Evolutionary conservation across 805 yeast genomes (phyloP), one percentile per base, ranked within the genome.

Genomic region (Helenozyma rhizophorensis): DNA sequence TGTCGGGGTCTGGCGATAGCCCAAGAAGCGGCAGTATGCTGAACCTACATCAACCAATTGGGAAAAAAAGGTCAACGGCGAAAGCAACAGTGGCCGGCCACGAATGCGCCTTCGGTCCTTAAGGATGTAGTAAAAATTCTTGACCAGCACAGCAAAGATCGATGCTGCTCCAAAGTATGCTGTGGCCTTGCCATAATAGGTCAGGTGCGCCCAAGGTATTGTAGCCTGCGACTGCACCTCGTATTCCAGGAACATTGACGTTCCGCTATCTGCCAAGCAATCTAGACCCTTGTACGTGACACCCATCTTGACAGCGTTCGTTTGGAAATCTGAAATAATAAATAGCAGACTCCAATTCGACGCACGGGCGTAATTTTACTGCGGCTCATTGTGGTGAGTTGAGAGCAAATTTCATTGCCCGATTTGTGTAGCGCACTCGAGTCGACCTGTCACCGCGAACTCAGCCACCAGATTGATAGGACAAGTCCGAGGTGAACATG

Each of bases 131-230:
- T 56, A 57, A 10, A 51, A 19, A 38, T 61, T 40, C 39, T 70
- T 70, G 4, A 68, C 2, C 4, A 55, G 34, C 1, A 64, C 62
- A 2, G 61, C 35, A 19, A 53, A 51, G 7, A 69, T 46, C 5
- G 63, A 45, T 2, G 62, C 72, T 8, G 51, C 60, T 4, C 67
- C 65, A 39, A 60, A 63, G 39, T 70, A 71, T 1, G 62, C 40
- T 11, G 70, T 56, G 33, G 59, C 60, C 21, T 56, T 52, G 2
- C 65, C 74, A 41, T 64, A 71, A 1, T 28, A 16, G 1, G 55
- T 34, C 33, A 59, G 53, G 30, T 36, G 43, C 23, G 51, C 33
- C 57, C 59, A 48, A 2, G 62, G 53, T 24, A 56, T 45, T 4
- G 44, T 52, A 0, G 48, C 47, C 35, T 65, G 72, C 37, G 65